Conservation (phyloP, 2,329 filamentous ascomycete genomes). For the Monilinia polystroma region DNA sequence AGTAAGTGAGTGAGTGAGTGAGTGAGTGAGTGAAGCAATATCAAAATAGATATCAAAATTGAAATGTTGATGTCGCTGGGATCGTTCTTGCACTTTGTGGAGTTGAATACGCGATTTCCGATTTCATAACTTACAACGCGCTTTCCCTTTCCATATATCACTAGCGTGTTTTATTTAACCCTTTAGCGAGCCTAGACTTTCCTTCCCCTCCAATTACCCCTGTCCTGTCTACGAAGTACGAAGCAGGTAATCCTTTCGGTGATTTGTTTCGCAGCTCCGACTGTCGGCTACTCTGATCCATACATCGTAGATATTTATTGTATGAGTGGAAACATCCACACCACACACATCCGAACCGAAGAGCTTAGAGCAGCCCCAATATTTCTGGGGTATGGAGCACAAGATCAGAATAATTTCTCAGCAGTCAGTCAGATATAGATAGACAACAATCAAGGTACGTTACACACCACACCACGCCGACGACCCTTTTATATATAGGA, state of each 20-base stretch:
- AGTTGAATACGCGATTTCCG: constrained; percentile 11
- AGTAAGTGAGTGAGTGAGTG: no score
- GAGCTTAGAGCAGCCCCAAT: constrained; percentile 10
- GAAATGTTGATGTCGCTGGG: background rate
- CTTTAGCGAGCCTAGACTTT: background rate
- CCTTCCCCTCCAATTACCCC: background rate
- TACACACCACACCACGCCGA: background rate
- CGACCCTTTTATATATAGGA: background rate
- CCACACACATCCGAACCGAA: background rate
- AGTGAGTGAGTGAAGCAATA: background rate
- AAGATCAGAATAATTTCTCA: constrained; percentile 14
- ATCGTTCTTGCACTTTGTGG: constrained; percentile 15
- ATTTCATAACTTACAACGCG: constrained; percentile 6
- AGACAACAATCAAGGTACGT: constrained; percentile 7
- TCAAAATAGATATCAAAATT: background rate
- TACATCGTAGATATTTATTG: no score
- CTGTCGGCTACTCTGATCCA: background rate
- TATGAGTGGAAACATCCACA: constrained; percentile 1
- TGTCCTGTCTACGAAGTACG: background rate
- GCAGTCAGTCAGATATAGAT: background rate
- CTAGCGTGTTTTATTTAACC: constrained; percentile 8
- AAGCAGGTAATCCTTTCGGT: background rate
- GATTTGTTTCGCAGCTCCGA: constrained; percentile 3
- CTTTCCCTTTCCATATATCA: background rate
- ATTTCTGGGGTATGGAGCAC: constrained; percentile 3